Percentiles rank a stretch among this genome's conserved stretches.
Evolutionary conservation across 257 asterid genomes (phyloP).

Genomic region (Nicotiana paniculata): DNA sequence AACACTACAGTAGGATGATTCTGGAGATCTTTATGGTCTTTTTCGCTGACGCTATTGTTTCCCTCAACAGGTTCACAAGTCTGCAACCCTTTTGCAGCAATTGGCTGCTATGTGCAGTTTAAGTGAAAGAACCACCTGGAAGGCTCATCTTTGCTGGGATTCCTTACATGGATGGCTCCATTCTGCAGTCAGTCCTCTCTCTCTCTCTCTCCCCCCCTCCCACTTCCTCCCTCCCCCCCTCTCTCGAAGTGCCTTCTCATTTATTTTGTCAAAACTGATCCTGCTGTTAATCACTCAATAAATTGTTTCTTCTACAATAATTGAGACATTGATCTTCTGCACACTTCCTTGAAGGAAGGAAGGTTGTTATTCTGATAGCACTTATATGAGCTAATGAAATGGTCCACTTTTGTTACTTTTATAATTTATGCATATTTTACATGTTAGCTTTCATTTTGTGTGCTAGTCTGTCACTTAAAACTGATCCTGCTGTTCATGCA

Average conservation of each 20-base stretch:
- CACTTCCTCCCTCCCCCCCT: conserved; percentile 14
- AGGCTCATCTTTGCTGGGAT: conserved; percentile 60
- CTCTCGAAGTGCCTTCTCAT: neutral
- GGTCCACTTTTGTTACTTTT: neutral
- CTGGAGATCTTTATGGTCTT: neutral
- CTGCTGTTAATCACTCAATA: neutral
- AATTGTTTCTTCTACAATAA: neutral
- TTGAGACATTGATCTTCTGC: neutral
- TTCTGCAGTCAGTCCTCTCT: conserved; percentile 51
- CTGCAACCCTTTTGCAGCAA: conserved; percentile 65
- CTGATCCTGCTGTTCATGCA: neutral
- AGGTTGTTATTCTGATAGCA: neutral
- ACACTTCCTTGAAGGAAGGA: neutral
- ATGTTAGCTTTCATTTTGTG: neutral
- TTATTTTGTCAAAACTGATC: conserved; percentile 1
- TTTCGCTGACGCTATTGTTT: neutral
- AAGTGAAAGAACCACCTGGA: conserved; percentile 59
- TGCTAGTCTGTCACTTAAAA: neutral
- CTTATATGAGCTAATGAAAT: neutral
- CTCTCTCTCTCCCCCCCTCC: neutral
- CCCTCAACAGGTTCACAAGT: conserved; percentile 66
- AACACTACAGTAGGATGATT: neutral
- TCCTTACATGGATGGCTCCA: conserved; percentile 62
- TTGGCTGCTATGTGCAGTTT: conserved; percentile 75
- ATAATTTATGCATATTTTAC: neutral